Conservation (phyloP, 352 stramenopile species). For the Globisporangium irregulare region DNA sequence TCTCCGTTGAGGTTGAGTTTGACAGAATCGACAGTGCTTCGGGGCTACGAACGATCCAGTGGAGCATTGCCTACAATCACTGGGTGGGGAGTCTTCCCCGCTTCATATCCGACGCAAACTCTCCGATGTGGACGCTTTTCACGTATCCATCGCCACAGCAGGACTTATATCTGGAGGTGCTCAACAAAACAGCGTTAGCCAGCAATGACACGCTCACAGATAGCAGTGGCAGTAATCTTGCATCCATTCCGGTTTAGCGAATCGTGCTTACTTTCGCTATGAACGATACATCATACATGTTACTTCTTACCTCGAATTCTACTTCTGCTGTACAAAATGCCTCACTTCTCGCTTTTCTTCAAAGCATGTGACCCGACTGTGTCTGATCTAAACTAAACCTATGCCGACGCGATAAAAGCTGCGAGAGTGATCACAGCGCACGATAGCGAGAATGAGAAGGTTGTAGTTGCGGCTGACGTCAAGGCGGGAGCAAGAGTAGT, state of each 20-base stretch:
- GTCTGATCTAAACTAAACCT: background rate
- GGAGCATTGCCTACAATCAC: slow-evolving; percentile 33
- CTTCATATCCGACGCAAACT: slow-evolving; percentile 21
- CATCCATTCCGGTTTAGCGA: background rate
- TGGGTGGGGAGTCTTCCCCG: slow-evolving; percentile 28
- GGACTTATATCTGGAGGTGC: slow-evolving; percentile 11
- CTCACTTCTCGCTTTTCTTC: background rate
- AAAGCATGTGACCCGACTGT: background rate
- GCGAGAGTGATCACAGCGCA: background rate
- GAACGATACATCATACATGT: background rate
- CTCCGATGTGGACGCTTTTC: slow-evolving; percentile 32
- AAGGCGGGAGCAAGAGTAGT: background rate
- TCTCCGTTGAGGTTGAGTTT: slow-evolving; percentile 30
- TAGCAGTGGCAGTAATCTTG: background rate
- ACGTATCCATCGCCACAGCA: slow-evolving; percentile 18
- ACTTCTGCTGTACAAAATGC: background rate
- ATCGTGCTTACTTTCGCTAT: background rate
- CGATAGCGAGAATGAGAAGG: background rate
- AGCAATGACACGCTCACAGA: background rate
- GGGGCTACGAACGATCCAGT: slow-evolving; percentile 20
- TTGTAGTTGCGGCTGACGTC: background rate
- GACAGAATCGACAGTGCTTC: slow-evolving; percentile 18
- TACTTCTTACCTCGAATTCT: background rate
- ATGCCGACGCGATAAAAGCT: background rate
- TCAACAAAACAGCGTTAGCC: slow-evolving; percentile 4